phyloP scores from a whole-genome alignment of 2,329 filamentous ascomycete genomes.

The Fusarium redolens region DNA sequence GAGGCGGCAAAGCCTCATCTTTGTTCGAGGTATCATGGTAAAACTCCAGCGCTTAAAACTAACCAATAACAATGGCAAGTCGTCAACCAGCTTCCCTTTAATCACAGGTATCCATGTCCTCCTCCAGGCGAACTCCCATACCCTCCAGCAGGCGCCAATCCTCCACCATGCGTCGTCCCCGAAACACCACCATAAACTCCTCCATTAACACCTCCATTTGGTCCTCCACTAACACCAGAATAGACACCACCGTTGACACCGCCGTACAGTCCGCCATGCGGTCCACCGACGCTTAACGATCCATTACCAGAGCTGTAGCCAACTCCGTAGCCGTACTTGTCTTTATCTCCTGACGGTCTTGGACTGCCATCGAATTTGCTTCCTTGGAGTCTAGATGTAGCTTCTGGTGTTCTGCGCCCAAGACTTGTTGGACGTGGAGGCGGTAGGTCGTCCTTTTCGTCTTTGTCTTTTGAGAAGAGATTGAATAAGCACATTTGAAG shows the following conservation, averaged over 20 bases:
- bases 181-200: constrained; percentile 35
- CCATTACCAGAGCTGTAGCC: constrained; percentile 18
- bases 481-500: constrained; percentile 27
- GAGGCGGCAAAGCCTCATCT: background rate
- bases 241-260: constrained; percentile 32
- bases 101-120: constrained; percentile 15
- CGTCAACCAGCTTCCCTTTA: no score
- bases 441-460: constrained; percentile 13
- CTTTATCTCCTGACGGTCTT: constrained; percentile 8
- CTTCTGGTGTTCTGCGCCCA: constrained; percentile 27
- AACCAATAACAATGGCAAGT: background rate
- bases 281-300: constrained; percentile 12
- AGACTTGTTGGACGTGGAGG: constrained; percentile 8
- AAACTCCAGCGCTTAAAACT: background rate
- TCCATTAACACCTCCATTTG: constrained; percentile 17
- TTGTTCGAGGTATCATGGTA: background rate
- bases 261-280: constrained; percentile 18
- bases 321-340: background rate
- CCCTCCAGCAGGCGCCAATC: constrained; percentile 15
- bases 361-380: constrained; percentile 22
- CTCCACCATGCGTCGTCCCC: constrained; percentile 19
- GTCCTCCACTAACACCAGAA: constrained; percentile 14
- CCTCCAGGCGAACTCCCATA: constrained; percentile 27
- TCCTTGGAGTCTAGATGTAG: constrained; percentile 24
- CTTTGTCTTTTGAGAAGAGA: constrained; percentile 24